These are phyloP conservation scores for Penicillium maclennaniae DNA, from an alignment of 495 filamentous ascomycete genomes.

Conservation along the genomic window DNA sequence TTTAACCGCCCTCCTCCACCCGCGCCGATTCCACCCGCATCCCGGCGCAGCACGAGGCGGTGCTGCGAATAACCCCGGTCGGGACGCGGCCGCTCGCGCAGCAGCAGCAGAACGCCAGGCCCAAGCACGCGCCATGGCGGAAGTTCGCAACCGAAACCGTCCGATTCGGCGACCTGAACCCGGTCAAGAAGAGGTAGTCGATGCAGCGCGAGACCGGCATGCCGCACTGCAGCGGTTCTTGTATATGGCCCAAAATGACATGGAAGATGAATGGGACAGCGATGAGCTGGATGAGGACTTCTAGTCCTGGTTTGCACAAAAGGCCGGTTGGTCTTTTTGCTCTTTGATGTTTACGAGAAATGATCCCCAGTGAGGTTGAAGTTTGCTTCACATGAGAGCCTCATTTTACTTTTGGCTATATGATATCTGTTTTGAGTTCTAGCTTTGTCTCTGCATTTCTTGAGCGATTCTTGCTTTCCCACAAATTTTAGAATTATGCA, in stretches of 20 bases:
- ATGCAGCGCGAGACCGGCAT: conserved; percentile 8
- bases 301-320: conserved; percentile 7
- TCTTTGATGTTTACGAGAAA: not conserved
- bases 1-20: conserved; percentile 39
- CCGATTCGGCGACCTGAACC: conserved; percentile 5
- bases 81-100: conserved; percentile 38
- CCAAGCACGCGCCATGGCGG: conserved; percentile 43
- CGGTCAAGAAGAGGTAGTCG: not conserved
- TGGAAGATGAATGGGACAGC: conserved; percentile 63
- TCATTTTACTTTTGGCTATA: not conserved
- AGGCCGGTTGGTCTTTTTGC: not conserved
- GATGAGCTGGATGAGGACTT: conserved; percentile 54
- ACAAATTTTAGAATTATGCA: not conserved
- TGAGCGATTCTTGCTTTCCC: conserved; percentile 2
- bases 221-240: conserved; percentile 51
- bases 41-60: conserved; percentile 20
- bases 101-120: conserved; percentile 43
- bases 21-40: conserved; percentile 37
- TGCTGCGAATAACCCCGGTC: conserved; percentile 24
- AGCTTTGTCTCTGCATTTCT: not conserved
- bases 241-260: conserved; percentile 51
- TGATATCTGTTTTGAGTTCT: not conserved
- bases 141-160: conserved; percentile 32
- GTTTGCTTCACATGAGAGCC: not conserved
- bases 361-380: conserved; percentile 5